These are phyloP conservation scores for Saccharomycopsis hybrid DNA, from an alignment of 1,139 yeast genomes.

Conservation along the genomic window DNA sequence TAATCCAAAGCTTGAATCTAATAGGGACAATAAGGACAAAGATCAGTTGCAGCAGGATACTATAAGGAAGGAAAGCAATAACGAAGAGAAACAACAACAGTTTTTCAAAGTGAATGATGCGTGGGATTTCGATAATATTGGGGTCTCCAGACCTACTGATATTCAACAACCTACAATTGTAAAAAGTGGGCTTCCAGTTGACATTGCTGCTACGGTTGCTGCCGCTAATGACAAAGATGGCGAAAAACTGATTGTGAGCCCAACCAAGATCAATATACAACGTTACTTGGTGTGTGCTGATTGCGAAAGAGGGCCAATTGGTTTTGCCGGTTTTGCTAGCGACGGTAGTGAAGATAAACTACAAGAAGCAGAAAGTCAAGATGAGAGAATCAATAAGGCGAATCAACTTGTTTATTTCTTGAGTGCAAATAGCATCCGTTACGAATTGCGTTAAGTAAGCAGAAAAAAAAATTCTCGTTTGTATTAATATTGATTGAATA, in stretches of 20 bases:
- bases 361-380: constrained; percentile 18
- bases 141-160: constrained; percentile 51
- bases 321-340: constrained; percentile 46
- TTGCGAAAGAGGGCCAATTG: constrained; percentile 71
- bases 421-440: constrained; percentile 39
- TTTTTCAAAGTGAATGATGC: constrained; percentile 46
- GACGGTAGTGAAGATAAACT: constrained; percentile 26
- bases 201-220: constrained; percentile 19
- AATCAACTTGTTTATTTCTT: constrained; percentile 40
- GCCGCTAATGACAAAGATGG: constrained; percentile 1
- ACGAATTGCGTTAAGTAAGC: constrained; percentile 23
- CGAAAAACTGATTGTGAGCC: constrained; percentile 15
- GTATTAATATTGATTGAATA: too few relatives aligned
- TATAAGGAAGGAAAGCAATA: background rate
- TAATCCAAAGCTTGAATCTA: background rate
- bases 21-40: background rate
- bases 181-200: constrained; percentile 21
- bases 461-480: background rate
- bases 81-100: constrained; percentile 3
- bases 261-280: constrained; percentile 33
- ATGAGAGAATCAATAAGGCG: constrained; percentile 24
- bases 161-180: constrained; percentile 20
- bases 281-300: constrained; percentile 60
- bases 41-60: background rate
- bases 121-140: constrained; percentile 75